Evolutionary conservation across 192 early-diverging fungal genomes (phyloP).

Genomic region (Coemansia sp.): DNA sequence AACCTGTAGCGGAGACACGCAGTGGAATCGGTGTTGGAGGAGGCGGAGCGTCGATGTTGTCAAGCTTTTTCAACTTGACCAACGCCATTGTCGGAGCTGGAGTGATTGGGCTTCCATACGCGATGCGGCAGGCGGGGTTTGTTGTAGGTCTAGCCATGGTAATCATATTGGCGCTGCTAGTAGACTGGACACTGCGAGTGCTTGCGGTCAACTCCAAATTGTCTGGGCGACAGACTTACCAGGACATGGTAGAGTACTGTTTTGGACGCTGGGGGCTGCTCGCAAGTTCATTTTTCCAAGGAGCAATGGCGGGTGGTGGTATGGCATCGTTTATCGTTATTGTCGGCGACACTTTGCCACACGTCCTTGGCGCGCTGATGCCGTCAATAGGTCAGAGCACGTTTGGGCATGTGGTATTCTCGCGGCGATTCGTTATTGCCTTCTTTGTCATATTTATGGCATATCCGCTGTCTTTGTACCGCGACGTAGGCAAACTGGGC

Average conservation of each 20-base stretch:
- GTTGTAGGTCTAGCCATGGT: conserved; percentile 60
- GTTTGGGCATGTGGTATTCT: conserved; percentile 67
- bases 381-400: conserved; percentile 60
- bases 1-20: background rate
- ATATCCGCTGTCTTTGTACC: conserved; percentile 83
- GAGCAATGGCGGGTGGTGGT: conserved; percentile 93
- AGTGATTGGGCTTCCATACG: conserved; percentile 82
- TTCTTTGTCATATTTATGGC: conserved; percentile 79
- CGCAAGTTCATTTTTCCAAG: conserved; percentile 87
- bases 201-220: conserved; percentile 78
- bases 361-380: conserved; percentile 76
- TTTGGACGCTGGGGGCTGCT: conserved; percentile 80
- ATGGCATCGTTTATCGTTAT: conserved; percentile 58
- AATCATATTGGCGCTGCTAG: conserved; percentile 57
- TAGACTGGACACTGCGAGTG: conserved; percentile 80
- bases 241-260: conserved; percentile 80
- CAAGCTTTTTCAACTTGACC: conserved; percentile 80
- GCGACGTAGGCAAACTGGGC: conserved; percentile 87
- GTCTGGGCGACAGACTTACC: conserved; percentile 79
- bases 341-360: conserved; percentile 88
- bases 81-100: conserved; percentile 96
- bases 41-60: conserved; percentile 43
- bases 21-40: background rate
- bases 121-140: conserved; percentile 82
- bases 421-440: conserved; percentile 74